phyloP scores from a whole-genome alignment of 1,284 basidiomycete genomes.

The Moesziomyces antarcticus region DNA sequence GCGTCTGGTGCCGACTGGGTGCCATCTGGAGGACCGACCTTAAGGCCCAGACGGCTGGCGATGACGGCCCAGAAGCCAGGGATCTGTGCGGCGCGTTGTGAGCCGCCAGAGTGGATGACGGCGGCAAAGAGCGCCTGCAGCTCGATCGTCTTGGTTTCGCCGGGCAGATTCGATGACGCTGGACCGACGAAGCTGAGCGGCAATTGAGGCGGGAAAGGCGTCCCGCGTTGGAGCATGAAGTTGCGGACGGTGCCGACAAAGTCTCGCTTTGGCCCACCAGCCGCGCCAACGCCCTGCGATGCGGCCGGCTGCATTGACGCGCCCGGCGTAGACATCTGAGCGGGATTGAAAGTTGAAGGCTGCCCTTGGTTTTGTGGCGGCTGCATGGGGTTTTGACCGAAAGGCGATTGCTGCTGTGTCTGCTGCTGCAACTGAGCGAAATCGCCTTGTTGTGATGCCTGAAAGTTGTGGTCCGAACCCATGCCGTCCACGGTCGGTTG shows the following conservation, averaged over 20 bases:
- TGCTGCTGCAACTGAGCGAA: slow-evolving; percentile 19
- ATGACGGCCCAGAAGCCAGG: slow-evolving; percentile 62
- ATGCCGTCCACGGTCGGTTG: slow-evolving; percentile 28
- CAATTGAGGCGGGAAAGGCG: slow-evolving; percentile 49
- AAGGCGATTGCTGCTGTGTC: slow-evolving; percentile 16
- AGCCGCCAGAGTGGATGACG: slow-evolving; percentile 56
- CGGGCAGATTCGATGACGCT: slow-evolving; percentile 39
- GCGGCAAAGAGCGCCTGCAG: slow-evolving; percentile 56
- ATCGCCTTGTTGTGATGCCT: slow-evolving; percentile 19
- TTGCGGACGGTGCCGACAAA: slow-evolving; percentile 57
- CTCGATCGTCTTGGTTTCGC: slow-evolving; percentile 58
- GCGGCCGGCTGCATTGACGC: slow-evolving; percentile 16
- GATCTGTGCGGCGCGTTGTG: slow-evolving; percentile 45
- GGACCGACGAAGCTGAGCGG: slow-evolving; percentile 55
- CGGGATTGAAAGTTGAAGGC: slow-evolving; percentile 30
- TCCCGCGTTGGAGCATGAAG: slow-evolving; percentile 59
- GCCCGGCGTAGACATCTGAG: slow-evolving; percentile 24
- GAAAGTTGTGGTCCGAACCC: slow-evolving; percentile 27
- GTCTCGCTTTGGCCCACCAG: slow-evolving; percentile 39
- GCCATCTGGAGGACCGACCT: slow-evolving; percentile 46
- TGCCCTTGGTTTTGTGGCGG: slow-evolving; percentile 29
- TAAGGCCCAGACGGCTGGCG: slow-evolving; percentile 57
- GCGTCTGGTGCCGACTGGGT: slow-evolving; percentile 44
- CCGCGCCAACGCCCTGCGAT: slow-evolving; percentile 6
- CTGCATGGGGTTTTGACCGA: slow-evolving; percentile 28